Conservation (phyloP, 2,329 filamentous ascomycete genomes). For the Ceratocystis destructans region DNA sequence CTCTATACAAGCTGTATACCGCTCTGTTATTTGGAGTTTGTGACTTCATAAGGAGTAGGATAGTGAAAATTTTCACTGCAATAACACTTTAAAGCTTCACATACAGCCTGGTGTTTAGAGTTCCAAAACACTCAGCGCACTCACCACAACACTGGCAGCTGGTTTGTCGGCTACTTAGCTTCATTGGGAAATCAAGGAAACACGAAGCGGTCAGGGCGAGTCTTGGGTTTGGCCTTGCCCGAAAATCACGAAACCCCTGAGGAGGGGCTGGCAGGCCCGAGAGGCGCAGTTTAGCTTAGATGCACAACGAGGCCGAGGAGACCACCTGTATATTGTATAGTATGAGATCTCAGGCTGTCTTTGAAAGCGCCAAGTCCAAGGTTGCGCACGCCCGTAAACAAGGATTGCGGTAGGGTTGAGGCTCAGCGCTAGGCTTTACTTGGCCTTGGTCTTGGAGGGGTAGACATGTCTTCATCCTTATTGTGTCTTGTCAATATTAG, state of each 20-base stretch:
- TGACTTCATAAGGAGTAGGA: neutral
- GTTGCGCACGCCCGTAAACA: neutral
- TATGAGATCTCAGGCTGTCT: neutral
- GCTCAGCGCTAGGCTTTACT: slow-evolving; percentile 6
- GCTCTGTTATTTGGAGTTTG: no score
- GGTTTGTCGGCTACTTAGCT: neutral
- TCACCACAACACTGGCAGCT: neutral
- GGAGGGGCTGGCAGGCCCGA: neutral
- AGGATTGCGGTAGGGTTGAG: slow-evolving; percentile 10
- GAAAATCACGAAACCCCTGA: neutral
- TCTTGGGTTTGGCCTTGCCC: neutral
- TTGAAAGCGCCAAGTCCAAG: slow-evolving; percentile 12
- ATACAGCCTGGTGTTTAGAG: neutral
- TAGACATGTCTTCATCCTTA: neutral
- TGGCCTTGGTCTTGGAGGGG: neutral
- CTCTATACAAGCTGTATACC: neutral
- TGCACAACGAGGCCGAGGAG: neutral
- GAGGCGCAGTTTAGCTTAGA: neutral
- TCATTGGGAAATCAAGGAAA: neutral
- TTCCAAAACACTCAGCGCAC: neutral
- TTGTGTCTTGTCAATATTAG: neutral
- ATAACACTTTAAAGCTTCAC: neutral
- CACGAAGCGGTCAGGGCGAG: slow-evolving; percentile 2
- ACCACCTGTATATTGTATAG: neutral
- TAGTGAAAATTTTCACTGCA: neutral